phyloP scores from a whole-genome alignment of 495 filamentous ascomycete species.

The Aspergillus hancockii region DNA sequence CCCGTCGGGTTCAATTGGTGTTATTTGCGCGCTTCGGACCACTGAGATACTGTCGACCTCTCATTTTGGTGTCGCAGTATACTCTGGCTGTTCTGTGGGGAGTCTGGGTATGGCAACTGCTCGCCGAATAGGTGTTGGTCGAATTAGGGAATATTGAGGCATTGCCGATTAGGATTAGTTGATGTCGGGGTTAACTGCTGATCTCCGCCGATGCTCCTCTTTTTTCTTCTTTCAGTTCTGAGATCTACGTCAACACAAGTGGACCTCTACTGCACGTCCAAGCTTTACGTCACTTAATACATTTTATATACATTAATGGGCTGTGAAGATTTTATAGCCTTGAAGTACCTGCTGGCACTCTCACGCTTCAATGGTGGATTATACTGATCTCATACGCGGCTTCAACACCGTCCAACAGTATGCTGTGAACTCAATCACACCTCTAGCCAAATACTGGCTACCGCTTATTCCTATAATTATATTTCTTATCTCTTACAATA shows the following conservation, averaged over 20 bases:
- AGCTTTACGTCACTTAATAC: not conserved
- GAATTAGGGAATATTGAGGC: not conserved
- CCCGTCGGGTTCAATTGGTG: slow-evolving; percentile 3
- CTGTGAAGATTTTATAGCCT: not conserved
- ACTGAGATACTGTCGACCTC: not conserved
- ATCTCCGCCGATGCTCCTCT: not conserved
- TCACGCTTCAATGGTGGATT: slow-evolving; percentile 7
- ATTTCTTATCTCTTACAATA: slow-evolving; percentile 9
- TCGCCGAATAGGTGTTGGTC: not conserved
- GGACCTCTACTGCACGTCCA: not conserved
- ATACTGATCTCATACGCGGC: not conserved
- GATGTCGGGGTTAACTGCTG: not conserved
- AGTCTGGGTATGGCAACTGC: not conserved
- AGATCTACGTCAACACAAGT: no score
- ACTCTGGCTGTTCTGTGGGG: not conserved
- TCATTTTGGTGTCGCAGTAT: slow-evolving; percentile 1
- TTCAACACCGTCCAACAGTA: not conserved
- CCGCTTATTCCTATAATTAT: slow-evolving; percentile 2
- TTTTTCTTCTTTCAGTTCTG: not conserved
- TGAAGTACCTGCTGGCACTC: not conserved
- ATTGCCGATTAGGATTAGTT: not conserved
- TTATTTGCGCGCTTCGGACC: not conserved
- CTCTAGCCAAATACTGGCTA: not conserved
- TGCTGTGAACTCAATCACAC: slow-evolving; percentile 9
- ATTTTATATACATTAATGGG: not conserved